Conservation (phyloP, 2,329 filamentous ascomycete species). For the Juglanconis oblonga region DNA sequence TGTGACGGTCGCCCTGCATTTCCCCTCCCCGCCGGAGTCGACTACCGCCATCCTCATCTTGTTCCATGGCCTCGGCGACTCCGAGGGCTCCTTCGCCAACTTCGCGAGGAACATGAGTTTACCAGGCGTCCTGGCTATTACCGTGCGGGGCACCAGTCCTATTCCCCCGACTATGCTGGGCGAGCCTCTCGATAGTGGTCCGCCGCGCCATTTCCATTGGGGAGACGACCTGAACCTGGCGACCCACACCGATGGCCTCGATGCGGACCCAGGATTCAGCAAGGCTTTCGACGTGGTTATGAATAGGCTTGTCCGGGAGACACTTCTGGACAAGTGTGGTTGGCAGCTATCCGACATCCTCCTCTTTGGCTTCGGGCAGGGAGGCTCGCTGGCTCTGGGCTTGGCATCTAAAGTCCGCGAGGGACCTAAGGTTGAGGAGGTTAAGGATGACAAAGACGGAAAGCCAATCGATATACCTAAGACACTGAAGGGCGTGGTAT, state of each 20-base stretch:
- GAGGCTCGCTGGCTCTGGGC: slow-evolving; percentile 60
- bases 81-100: slow-evolving; percentile 62
- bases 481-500: slow-evolving; percentile 44
- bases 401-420: slow-evolving; percentile 45
- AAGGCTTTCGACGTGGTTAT: slow-evolving; percentile 46
- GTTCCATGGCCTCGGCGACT: slow-evolving; percentile 82
- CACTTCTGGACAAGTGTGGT: slow-evolving; percentile 54
- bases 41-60: slow-evolving; percentile 75
- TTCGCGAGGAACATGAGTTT: slow-evolving; percentile 69
- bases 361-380: slow-evolving; percentile 66
- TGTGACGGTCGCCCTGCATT: slow-evolving; percentile 45
- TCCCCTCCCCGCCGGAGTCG: slow-evolving; percentile 53
- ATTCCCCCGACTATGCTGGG: slow-evolving; percentile 68
- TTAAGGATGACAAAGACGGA: slow-evolving; percentile 17
- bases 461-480: slow-evolving; percentile 11
- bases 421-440: slow-evolving; percentile 19
- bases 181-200: slow-evolving; percentile 20
- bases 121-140: slow-evolving; percentile 73
- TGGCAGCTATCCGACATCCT: slow-evolving; percentile 60
- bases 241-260: slow-evolving; percentile 47
- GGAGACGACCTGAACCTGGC: slow-evolving; percentile 63
- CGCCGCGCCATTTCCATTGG: slow-evolving; percentile 55
- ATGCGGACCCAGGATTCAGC: slow-evolving; percentile 60
- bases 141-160: slow-evolving; percentile 67
- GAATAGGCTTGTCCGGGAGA: slow-evolving; percentile 47